phyloP scores from a whole-genome alignment of 1,284 basidiomycete species.

The Cystobasidium sp. region DNA sequence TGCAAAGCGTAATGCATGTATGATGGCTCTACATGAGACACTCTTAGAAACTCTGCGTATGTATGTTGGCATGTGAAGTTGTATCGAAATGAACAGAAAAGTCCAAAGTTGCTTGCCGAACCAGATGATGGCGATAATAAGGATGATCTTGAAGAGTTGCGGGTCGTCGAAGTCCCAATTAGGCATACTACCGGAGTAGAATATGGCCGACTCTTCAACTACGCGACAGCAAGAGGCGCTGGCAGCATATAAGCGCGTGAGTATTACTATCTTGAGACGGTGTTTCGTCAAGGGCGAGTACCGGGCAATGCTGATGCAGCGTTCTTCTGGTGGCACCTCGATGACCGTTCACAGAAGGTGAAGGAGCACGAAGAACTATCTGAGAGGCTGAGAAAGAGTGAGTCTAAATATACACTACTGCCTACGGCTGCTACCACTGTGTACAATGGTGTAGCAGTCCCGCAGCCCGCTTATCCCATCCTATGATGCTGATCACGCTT shows the following conservation, averaged over 20 bases:
- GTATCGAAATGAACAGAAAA: too few relatives aligned
- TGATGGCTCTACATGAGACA: too few relatives aligned
- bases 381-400: conserved; percentile 82
- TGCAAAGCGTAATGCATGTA: too few relatives aligned
- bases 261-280: neutral
- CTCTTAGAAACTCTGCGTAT: too few relatives aligned
- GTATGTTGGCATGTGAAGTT: too few relatives aligned
- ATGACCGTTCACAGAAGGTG: conserved; percentile 71
- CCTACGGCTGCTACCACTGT: too few relatives aligned
- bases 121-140: too few relatives aligned
- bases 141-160: too few relatives aligned
- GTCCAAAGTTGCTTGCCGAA: too few relatives aligned
- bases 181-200: too few relatives aligned
- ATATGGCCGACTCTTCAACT: conserved; percentile 25
- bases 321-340: neutral
- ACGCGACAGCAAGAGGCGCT: conserved; percentile 57
- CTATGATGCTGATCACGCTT: conserved; percentile 26
- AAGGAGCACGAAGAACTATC: conserved; percentile 79
- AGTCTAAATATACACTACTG: conserved; percentile 54
- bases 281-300: neutral
- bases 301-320: neutral
- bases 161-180: too few relatives aligned
- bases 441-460: too few relatives aligned
- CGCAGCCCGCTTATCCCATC: neutral
- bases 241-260: conserved; percentile 58